phyloP scores from a whole-genome alignment of 176 grass and related monocot species.

The Microstegium vimineum region DNA sequence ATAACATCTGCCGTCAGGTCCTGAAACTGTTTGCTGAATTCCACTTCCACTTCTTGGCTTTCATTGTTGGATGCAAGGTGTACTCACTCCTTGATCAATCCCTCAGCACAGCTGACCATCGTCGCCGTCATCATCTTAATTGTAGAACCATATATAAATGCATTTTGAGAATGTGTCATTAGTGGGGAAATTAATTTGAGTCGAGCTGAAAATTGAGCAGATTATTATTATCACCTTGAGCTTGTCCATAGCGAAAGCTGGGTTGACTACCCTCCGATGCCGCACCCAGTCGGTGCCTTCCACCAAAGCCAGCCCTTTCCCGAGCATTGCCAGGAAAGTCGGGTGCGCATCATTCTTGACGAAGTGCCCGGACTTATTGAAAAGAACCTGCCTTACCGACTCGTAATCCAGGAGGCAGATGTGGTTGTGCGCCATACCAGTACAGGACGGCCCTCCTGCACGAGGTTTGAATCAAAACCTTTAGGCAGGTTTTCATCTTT shows the following conservation, averaged over 20 bases:
- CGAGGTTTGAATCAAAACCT: neutral
- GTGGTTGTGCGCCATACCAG: conserved; percentile 34
- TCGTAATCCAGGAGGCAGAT: conserved; percentile 39
- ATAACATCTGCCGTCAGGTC: conserved; percentile 52
- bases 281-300: conserved; percentile 49
- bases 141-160: neutral
- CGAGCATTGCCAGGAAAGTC: conserved; percentile 17
- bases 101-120: conserved; percentile 28
- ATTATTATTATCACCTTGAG: conserved; percentile 30
- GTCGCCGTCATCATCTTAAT: conserved; percentile 40
- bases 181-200: neutral
- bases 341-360: conserved; percentile 27
- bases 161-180: neutral
- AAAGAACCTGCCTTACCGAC: conserved; percentile 42
- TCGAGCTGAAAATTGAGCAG: neutral
- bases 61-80: neutral
- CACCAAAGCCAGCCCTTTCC: conserved; percentile 46
- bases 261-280: conserved; percentile 35
- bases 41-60: conserved; percentile 15
- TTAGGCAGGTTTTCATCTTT: too few species aligned
- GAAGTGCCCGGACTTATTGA: conserved; percentile 41
- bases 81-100: conserved; percentile 38
- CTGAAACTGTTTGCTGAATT: conserved; percentile 35
- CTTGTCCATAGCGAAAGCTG: conserved; percentile 63
- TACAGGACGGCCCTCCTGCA: conserved; percentile 41